Conservation (phyloP, 345 rosid species). For the Populus pruinosa region DNA sequence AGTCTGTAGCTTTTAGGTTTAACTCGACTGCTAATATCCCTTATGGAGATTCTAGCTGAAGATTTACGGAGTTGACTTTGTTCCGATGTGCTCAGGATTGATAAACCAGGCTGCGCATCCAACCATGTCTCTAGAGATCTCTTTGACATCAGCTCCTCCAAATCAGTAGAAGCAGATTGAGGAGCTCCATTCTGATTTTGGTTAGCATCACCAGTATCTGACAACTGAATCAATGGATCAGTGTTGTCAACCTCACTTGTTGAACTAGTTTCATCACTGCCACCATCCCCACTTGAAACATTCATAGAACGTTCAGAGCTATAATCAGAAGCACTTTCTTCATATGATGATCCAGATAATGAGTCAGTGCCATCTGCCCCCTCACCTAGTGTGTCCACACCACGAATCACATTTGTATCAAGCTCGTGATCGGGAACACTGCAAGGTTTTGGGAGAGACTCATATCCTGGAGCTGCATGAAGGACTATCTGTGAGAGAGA, state of each 20-base stretch:
- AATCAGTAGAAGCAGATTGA: conserved; percentile 30
- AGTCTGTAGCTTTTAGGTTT: conserved; percentile 67
- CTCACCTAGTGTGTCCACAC: conserved; percentile 28
- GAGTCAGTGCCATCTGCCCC: conserved; percentile 39
- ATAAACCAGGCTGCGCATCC: conserved; percentile 66
- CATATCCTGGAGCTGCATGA: conserved; percentile 99
- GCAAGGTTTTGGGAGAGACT: conserved; percentile 95
- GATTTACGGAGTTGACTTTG: conserved; percentile 40
- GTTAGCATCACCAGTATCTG: conserved; percentile 33
- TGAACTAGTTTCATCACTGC: conserved; percentile 41
- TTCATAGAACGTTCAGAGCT: conserved; percentile 51
- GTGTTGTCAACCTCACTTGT: conserved; percentile 40
- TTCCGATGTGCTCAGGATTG: conserved; percentile 40
- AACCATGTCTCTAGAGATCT: conserved; percentile 81
- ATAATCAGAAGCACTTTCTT: conserved; percentile 66
- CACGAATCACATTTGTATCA: conserved; percentile 25
- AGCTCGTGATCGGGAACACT: conserved; percentile 48
- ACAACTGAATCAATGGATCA: conserved; percentile 74
- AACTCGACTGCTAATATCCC: conserved; percentile 62
- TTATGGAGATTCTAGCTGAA: conserved; percentile 72
- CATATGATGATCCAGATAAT: conserved; percentile 57
- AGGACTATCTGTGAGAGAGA: conserved; percentile 94
- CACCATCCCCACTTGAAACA: conserved; percentile 42
- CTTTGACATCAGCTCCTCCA: conserved; percentile 59
- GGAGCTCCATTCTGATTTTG: conserved; percentile 9